Conservation (phyloP, 169 alveolate genomes). For the Plasmodium gaboni region DNA sequence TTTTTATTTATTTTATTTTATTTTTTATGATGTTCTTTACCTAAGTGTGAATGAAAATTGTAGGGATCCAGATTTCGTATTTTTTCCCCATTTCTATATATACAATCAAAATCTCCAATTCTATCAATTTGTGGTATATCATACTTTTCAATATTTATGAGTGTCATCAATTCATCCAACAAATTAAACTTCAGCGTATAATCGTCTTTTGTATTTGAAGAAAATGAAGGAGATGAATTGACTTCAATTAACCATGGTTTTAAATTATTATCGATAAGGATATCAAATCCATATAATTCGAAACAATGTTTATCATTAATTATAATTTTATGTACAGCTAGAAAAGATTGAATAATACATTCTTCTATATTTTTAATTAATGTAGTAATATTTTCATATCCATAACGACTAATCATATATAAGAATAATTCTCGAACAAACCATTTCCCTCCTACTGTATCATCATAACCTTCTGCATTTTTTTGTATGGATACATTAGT, state of each 20-base stretch:
- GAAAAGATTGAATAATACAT: constrained; percentile 91
- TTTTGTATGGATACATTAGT: constrained; percentile 94
- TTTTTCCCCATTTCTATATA: constrained; percentile 40
- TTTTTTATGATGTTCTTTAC: background rate
- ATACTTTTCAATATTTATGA: constrained; percentile 92
- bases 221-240: constrained; percentile 94
- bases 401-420: constrained; percentile 74
- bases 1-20: too few relatives aligned
- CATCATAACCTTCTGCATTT: constrained; percentile 90
- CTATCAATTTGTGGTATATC: constrained; percentile 37
- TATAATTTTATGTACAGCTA: constrained; percentile 90
- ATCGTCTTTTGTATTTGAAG: constrained; percentile 91
- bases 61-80: background rate
- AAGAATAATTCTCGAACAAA: constrained; percentile 84
- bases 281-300: constrained; percentile 96
- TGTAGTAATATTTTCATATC: constrained; percentile 33
- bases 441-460: constrained; percentile 93
- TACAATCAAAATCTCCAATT: constrained; percentile 68
- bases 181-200: constrained; percentile 90
- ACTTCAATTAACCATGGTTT: constrained; percentile 97
- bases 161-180: constrained; percentile 92
- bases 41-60: constrained; percentile 32
- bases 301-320: constrained; percentile 91
- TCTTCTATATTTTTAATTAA: constrained; percentile 91
- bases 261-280: constrained; percentile 92